Evolutionary conservation across 2,329 filamentous ascomycete genomes (phyloP).

Genomic region (Akanthomyces dipterigenus): DNA sequence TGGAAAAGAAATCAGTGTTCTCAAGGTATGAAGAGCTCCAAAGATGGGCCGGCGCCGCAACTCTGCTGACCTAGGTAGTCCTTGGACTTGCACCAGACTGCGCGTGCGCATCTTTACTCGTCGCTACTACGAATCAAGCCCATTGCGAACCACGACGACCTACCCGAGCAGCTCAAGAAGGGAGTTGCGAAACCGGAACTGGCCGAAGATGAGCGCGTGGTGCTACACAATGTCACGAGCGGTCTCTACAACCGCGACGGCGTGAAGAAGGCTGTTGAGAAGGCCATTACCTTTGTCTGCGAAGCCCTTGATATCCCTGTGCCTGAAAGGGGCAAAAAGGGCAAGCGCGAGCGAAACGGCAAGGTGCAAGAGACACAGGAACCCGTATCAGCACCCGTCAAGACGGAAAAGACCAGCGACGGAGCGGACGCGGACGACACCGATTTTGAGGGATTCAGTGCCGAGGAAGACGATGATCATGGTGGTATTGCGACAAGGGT

Average conservation of each 20-base stretch:
- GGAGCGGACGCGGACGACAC: constrained; percentile 24
- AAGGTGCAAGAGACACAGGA: constrained; percentile 23
- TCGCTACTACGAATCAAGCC: constrained; percentile 48
- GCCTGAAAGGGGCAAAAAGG: constrained; percentile 35
- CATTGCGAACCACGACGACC: constrained; percentile 42
- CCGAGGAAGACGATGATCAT: constrained; percentile 22
- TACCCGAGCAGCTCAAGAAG: constrained; percentile 41
- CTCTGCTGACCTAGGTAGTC: constrained; percentile 30
- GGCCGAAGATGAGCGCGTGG: constrained; percentile 42
- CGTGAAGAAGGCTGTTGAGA: constrained; percentile 42
- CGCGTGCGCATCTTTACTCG: constrained; percentile 48
- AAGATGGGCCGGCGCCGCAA: neutral
- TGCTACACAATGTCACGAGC: constrained; percentile 55
- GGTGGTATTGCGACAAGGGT: neutral
- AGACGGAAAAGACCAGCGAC: constrained; percentile 14
- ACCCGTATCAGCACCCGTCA: neutral
- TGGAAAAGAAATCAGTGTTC: constrained; percentile 51
- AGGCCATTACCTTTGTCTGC: constrained; percentile 44
- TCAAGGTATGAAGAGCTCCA: constrained; percentile 37
- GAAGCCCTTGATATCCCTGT: constrained; percentile 39
- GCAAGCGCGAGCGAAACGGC: constrained; percentile 26
- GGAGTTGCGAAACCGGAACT: constrained; percentile 44
- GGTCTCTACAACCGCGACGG: constrained; percentile 46
- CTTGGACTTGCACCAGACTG: constrained; percentile 51
- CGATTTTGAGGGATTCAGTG: constrained; percentile 32